Percentiles rank a stretch among this genome's conserved stretches.
These are phyloP conservation scores for Candida glucosophila DNA, from an alignment of 1,139 yeast genomes.

Conservation along the genomic window DNA sequence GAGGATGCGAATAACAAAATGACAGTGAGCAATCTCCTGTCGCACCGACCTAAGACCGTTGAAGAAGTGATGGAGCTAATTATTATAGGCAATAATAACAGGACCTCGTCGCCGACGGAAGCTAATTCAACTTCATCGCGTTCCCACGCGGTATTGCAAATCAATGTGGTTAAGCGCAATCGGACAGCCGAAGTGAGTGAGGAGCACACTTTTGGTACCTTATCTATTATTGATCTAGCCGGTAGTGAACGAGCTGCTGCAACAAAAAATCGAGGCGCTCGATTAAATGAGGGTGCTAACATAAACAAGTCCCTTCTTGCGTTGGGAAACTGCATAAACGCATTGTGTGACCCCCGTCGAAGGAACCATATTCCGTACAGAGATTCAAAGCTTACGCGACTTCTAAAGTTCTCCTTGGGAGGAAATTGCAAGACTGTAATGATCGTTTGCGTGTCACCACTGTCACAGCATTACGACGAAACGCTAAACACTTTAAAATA, in stretches of 20 bases:
- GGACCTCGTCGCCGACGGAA: constrained; percentile 82
- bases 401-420: constrained; percentile 83
- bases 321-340: constrained; percentile 88
- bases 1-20: constrained; percentile 67
- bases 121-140: constrained; percentile 87
- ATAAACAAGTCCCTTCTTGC: constrained; percentile 84
- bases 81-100: constrained; percentile 57
- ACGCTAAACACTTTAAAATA: constrained; percentile 83
- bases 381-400: constrained; percentile 79
- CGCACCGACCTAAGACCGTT: constrained; percentile 55
- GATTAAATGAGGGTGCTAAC: constrained; percentile 86
- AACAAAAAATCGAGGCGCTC: constrained; percentile 70
- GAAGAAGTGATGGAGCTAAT: constrained; percentile 80
- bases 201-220: constrained; percentile 66
- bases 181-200: constrained; percentile 58
- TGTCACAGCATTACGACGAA: constrained; percentile 81
- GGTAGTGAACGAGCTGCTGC: constrained; percentile 94
- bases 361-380: constrained; percentile 80
- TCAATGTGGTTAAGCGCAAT: constrained; percentile 57
- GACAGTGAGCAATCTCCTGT: constrained; percentile 65
- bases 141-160: constrained; percentile 87
- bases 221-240: constrained; percentile 84
- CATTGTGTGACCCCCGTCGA: constrained; percentile 66
- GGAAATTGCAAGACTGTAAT: constrained; percentile 92
- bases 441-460: constrained; percentile 91